Evolutionary conservation across 1,284 basidiomycete genomes (phyloP), one percentile per base, ranked within the genome.

Genomic region (Apiotrichum sp.): DNA sequence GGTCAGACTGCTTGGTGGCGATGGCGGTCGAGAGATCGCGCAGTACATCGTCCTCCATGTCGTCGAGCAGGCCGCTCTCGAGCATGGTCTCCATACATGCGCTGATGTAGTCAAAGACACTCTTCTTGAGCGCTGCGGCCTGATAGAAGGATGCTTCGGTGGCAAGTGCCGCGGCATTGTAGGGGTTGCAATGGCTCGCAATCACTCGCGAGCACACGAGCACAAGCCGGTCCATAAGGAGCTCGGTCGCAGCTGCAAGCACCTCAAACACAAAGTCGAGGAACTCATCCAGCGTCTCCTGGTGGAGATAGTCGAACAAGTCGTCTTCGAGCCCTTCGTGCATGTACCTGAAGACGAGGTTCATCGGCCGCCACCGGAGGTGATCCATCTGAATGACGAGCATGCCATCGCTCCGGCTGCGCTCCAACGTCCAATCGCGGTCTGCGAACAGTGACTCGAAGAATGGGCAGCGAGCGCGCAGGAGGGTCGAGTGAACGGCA

Each of bases 241-340:
- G 77, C 74, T 98, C 93, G 64, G 90, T 93, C 88, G 93, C 89
- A 10, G 85, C 85, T 29, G 87, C 85, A 72, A 97, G 84, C 16
- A 98, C 85, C 42, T 88, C 84, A 62, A 95, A 91, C 69, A 93
- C 81, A 65, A 93, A 90, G 62, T 93, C 89, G 57, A 98, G 74
- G 48, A 90, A 80, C 46, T 88, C 84, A 62, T 98, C 91, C 9
- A 85, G 76, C 0, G 82, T 83, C 39, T 81, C 74, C 33, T 85
- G 86, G 58, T 87, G 84, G 32, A 90, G 75, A 16, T 80, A 79
- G 45, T 86, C 81, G 67, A 98, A 95, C 65, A 93, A 78, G 53
- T 84, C 83, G 57, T 80, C 80, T 62, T 87, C 88, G 11, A 74
- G 78, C 10, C 92, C 92, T 65, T 85, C 85, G 69, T 90, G 93